Evolutionary conservation across 305 asterid species (phyloP).

Genomic region (Withania somnifera): DNA sequence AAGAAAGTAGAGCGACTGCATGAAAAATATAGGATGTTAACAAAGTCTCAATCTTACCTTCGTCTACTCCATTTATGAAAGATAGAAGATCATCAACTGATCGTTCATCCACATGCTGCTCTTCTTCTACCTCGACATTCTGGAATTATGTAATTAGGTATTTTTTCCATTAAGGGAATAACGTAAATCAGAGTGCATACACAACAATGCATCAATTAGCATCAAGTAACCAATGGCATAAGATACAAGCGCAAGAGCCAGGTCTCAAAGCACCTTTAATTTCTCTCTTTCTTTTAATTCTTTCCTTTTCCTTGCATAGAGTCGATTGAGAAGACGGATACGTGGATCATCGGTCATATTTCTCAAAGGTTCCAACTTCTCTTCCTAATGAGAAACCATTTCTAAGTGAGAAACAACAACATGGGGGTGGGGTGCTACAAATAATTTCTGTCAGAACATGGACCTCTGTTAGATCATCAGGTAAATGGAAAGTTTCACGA

Average conservation of each 20-base stretch:
- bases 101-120: constrained; percentile 77
- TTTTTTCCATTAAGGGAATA: constrained; percentile 16
- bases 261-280: constrained; percentile 45
- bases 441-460: not conserved
- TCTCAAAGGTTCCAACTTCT: constrained; percentile 90
- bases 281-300: constrained; percentile 78
- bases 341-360: constrained; percentile 93
- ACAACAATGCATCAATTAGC: constrained; percentile 3
- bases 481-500: constrained; percentile 35
- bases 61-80: constrained; percentile 70
- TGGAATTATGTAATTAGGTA: constrained; percentile 22
- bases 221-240: constrained; percentile 8
- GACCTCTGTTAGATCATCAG: constrained; percentile 57
- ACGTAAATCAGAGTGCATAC: not conserved
- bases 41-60: constrained; percentile 34
- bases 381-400: constrained; percentile 52
- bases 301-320: constrained; percentile 90
- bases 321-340: constrained; percentile 79
- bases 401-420: not conserved
- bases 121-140: constrained; percentile 82
- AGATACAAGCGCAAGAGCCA: constrained; percentile 1
- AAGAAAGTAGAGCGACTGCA: not conserved
- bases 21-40: not conserved
- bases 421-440: not conserved
- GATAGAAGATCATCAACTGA: constrained; percentile 93